These are phyloP conservation scores for Diplogelasinospora grovesii DNA, from an alignment of 495 filamentous ascomycete genomes.

Conservation along the genomic window DNA sequence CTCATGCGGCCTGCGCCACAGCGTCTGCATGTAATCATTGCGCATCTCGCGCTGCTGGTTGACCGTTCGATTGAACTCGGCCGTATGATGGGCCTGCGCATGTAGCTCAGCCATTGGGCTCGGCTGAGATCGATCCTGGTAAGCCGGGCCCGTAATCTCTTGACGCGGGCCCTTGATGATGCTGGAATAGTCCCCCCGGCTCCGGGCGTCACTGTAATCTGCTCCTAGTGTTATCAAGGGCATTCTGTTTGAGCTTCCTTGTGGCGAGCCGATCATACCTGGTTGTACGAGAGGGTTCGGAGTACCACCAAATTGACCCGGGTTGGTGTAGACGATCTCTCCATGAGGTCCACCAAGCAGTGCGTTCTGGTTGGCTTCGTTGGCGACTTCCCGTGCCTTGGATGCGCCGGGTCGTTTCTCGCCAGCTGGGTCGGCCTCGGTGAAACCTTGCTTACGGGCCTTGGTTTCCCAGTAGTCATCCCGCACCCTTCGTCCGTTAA, in stretches of 20 bases:
- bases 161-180: slow-evolving; percentile 69
- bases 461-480: slow-evolving; percentile 99
- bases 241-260: slow-evolving; percentile 60
- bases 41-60: slow-evolving; percentile 69
- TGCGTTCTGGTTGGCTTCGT: slow-evolving; percentile 45
- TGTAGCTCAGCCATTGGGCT: slow-evolving; percentile 78
- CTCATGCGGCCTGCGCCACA: slow-evolving; percentile 74
- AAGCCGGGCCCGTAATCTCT: slow-evolving; percentile 81
- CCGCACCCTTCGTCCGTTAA: slow-evolving; percentile 79
- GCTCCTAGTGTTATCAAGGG: slow-evolving; percentile 80
- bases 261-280: slow-evolving; percentile 57
- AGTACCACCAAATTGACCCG: slow-evolving; percentile 48
- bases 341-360: slow-evolving; percentile 57
- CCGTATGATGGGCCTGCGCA: slow-evolving; percentile 79
- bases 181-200: slow-evolving; percentile 75
- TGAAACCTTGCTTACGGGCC: slow-evolving; percentile 95
- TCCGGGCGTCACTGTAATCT: slow-evolving; percentile 67
- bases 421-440: slow-evolving; percentile 90
- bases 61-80: slow-evolving; percentile 82
- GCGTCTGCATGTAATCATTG: slow-evolving; percentile 64
- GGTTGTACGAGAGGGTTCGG: slow-evolving; percentile 63
- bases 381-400: slow-evolving; percentile 78
- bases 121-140: slow-evolving; percentile 77
- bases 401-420: slow-evolving; percentile 92
- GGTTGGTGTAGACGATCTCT: slow-evolving; percentile 77